Base-by-base conservation (phyloP, 1,284 basidiomycete genomes). In the Veloporphyrellus conicus region DNA sequence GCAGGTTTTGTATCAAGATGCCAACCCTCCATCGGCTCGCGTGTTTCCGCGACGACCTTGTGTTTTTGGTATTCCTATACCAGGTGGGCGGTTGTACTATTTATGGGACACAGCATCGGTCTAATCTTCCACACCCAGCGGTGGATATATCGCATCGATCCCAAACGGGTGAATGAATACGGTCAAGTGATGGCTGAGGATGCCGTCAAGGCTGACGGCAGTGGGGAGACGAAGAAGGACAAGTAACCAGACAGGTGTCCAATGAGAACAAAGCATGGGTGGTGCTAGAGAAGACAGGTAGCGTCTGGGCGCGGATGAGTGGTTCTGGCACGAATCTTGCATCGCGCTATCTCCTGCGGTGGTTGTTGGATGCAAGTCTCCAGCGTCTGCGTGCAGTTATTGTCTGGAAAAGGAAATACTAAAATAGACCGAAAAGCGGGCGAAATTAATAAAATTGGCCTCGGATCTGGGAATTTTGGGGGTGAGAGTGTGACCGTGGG, bases 141-240 rank as follows among this genome's bases (percentile, higher is more conserved):
- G 49, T 97, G 89, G 88, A 94, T 95, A 67, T 99, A 98, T 73
- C 85, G 91, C 43, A 77, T 96, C 61, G 95, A 99, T 72, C 88
- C 86, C 57, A 90, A 87, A 58, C 86, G 95, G 55, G 79, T 91
- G 56, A 99, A 99, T 69, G 95, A 98, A 73, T 97, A 92, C 64
- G 93, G 94, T 48, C 90, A 94, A 71, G 84, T 92, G 57, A 70
- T 84, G 70, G 70, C 60, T 32, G 68, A 69, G 45, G 81, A 79
- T 60, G 74, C 68, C 45, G 73, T 75, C 56, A 70, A 64, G 41
- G 68, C 63, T 50, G 71, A 73, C 54, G 67, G 58, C 58, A 64
- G 53, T 19, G 61, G 56, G 31, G 73, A 76, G 63, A 68, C 68
- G 44, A 79, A 77, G 73, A 81, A 83, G 67, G 70, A 71, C 54